phyloP scores from a whole-genome alignment of 257 asterid species.

The Solanum virginianum region DNA sequence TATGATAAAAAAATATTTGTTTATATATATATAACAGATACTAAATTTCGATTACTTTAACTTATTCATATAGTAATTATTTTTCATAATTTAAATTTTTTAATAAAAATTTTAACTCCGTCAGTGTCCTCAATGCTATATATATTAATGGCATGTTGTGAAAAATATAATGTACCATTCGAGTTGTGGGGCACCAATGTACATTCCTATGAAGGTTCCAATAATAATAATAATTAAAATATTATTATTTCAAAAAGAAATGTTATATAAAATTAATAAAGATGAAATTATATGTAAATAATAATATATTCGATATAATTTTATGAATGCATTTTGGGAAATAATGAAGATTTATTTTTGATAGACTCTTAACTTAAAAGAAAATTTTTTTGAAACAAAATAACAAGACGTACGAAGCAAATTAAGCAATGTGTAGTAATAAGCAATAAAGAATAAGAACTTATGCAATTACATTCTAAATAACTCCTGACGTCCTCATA shows the following conservation, averaged over 20 bases:
- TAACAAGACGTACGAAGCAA: neutral
- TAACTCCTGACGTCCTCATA: neutral
- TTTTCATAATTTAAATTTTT: too few relatives aligned
- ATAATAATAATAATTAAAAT: neutral
- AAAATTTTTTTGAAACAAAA: rapidly evolving
- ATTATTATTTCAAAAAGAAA: neutral
- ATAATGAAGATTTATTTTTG: rapidly evolving
- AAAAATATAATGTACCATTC: neutral
- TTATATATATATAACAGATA: neutral
- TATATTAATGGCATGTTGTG: neutral
- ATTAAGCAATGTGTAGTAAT: neutral
- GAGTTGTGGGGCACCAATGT: neutral
- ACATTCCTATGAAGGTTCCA: neutral
- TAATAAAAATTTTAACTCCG: neutral
- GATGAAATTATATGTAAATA: neutral
- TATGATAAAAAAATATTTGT: neutral
- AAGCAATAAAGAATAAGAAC: neutral
- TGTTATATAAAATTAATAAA: neutral
- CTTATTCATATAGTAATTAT: rapidly evolving
- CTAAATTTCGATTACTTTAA: rapidly evolving
- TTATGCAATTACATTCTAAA: neutral
- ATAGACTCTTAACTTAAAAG: neutral
- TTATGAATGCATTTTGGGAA: neutral
- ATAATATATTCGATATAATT: neutral
- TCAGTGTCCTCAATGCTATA: neutral